Conservation (phyloP, 208 protist species). For the Porcisia hertigi region DNA sequence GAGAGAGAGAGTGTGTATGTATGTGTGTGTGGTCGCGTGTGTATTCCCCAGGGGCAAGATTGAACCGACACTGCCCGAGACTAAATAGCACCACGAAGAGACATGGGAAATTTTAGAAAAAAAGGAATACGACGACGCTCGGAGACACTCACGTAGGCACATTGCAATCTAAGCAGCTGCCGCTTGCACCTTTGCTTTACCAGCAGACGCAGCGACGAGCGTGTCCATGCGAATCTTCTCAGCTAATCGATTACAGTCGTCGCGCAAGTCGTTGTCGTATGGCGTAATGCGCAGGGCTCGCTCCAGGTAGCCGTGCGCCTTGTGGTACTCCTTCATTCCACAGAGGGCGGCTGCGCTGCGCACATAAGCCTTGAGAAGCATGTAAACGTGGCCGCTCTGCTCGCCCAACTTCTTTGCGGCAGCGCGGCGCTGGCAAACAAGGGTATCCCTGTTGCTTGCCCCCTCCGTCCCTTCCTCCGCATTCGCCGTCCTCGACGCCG, state of each 20-base stretch:
- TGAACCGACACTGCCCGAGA: neutral
- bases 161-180: slow-evolving; percentile 4
- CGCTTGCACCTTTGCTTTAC: neutral
- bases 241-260: slow-evolving; percentile 83
- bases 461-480: neutral
- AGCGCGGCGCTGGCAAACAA: slow-evolving; percentile 48
- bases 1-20: neutral
- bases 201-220: slow-evolving; percentile 71
- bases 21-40: neutral
- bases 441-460: slow-evolving; percentile 27
- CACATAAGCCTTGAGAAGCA: slow-evolving; percentile 92
- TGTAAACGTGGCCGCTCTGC: slow-evolving; percentile 86
- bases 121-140: neutral
- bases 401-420: slow-evolving; percentile 69
- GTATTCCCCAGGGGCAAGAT: neutral
- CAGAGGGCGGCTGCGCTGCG: slow-evolving; percentile 80
- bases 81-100: neutral
- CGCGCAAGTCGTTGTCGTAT: slow-evolving; percentile 91
- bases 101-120: no score
- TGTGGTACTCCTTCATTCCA: slow-evolving; percentile 76
- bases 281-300: slow-evolving; percentile 87
- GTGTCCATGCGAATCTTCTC: slow-evolving; percentile 92
- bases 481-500: neutral
- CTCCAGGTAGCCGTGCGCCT: slow-evolving; percentile 75
- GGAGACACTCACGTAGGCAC: neutral